These are phyloP conservation scores for Metschnikowia drakensbergensis DNA, from an alignment of 805 yeast genomes.

Conservation along the genomic window DNA sequence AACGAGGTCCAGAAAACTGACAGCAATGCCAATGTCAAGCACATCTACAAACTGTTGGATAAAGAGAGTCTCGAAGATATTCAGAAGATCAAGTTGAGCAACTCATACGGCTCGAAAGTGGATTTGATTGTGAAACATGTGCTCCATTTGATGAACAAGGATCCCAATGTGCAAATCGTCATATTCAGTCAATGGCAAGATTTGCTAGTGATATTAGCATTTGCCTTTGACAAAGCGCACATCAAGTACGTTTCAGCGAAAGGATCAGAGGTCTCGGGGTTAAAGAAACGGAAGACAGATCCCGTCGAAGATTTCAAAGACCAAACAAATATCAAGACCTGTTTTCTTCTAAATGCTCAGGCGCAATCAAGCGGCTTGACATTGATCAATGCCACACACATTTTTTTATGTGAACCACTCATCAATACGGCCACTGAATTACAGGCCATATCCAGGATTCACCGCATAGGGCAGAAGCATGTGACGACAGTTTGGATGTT, in stretches of 20 bases:
- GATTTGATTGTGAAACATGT: slow-evolving; percentile 77
- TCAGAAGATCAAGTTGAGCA: slow-evolving; percentile 27
- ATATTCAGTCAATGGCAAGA: slow-evolving; percentile 88
- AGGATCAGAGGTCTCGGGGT: slow-evolving; percentile 24
- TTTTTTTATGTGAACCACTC: slow-evolving; percentile 87
- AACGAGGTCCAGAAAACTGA: background rate
- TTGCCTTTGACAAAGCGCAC: slow-evolving; percentile 58
- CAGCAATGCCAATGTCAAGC: slow-evolving; percentile 5
- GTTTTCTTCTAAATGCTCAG: slow-evolving; percentile 79
- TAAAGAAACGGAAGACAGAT: slow-evolving; percentile 4
- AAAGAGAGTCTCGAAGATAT: slow-evolving; percentile 43
- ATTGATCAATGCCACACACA: slow-evolving; percentile 87
- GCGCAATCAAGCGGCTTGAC: slow-evolving; percentile 91
- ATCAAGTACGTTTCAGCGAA: slow-evolving; percentile 56
- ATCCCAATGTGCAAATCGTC: slow-evolving; percentile 70
- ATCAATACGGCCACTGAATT: slow-evolving; percentile 82
- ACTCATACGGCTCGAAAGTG: slow-evolving; percentile 76
- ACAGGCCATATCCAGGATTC: slow-evolving; percentile 90
- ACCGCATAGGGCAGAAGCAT: slow-evolving; percentile 82
- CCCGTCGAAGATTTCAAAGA: slow-evolving; percentile 57
- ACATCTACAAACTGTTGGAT: slow-evolving; percentile 45
- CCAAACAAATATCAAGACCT: slow-evolving; percentile 58
- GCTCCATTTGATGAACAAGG: slow-evolving; percentile 54
- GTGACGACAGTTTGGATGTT: slow-evolving; percentile 92
- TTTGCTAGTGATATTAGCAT: slow-evolving; percentile 60